phyloP scores from a whole-genome alignment of 805 yeast genomes.

The Metschnikowia dekortorum region DNA sequence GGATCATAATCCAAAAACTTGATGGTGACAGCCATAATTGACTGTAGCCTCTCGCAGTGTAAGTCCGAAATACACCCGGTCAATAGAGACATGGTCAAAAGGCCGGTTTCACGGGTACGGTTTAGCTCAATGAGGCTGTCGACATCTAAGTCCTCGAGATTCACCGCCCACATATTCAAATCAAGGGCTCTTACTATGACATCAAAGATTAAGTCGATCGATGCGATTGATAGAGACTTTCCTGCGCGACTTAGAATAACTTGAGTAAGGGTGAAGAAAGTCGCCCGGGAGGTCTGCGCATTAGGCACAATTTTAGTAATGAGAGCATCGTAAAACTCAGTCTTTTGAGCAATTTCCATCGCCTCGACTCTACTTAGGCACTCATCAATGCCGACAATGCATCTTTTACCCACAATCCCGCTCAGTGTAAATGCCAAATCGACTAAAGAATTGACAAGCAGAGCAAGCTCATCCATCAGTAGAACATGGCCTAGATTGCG shows the following conservation, averaged over 20 bases:
- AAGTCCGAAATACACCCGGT: conserved; percentile 17
- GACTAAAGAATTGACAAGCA: conserved; percentile 27
- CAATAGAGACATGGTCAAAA: conserved; percentile 38
- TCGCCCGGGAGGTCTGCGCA: neutral
- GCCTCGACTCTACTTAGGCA: conserved; percentile 11
- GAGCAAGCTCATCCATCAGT: conserved; percentile 30
- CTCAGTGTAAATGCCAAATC: conserved; percentile 34
- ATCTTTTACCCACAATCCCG: conserved; percentile 46
- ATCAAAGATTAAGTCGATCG: conserved; percentile 5
- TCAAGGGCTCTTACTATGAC: conserved; percentile 5
- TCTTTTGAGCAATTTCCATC: conserved; percentile 3
- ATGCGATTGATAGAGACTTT: conserved; percentile 1
- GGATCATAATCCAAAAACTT: conserved; percentile 32
- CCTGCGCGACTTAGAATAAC: conserved; percentile 9
- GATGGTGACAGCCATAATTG: conserved; percentile 17
- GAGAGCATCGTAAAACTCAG: conserved; percentile 9
- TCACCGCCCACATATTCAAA: conserved; percentile 6
- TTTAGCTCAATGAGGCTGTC: conserved; percentile 41
- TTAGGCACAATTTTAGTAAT: conserved; percentile 1
- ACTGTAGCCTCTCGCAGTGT: conserved; percentile 3
- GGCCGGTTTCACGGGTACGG: conserved; percentile 48
- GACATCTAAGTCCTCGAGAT: conserved; percentile 37
- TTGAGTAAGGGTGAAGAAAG: conserved; percentile 9
- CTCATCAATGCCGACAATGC: conserved; percentile 44
- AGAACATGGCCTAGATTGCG: conserved; percentile 45